Evolutionary conservation across 2,329 filamentous ascomycete species (phyloP), one percentile per base, ranked within the genome.

Genomic region (Xylaria sp.): DNA sequence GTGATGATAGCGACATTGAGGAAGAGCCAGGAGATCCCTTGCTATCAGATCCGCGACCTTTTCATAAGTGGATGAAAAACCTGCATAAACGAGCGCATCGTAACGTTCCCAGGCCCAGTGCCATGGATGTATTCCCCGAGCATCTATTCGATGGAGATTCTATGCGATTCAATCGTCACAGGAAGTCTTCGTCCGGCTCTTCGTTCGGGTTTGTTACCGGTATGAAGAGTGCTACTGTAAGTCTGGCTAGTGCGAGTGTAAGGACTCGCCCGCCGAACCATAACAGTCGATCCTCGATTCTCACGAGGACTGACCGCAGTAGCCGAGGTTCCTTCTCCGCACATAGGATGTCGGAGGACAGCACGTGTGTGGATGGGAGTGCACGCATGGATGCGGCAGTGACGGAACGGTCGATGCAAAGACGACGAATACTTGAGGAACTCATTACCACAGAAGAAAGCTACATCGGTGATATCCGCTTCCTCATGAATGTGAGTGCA

Each of bases 391-490:
- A 96, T 65, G 82, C 87, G 59, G 85, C 81, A 35, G 86, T 89
- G n/a, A 82, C 83, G 48, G 83, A 86, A 65, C 84, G 92, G 56
- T 84, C 91, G 1, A 74, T 89, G 18, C 89, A 92, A 68, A 84
- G 94, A 62, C 85, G 91, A 11, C 86, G 87, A 63, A 86, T 96
- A 46, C 75, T 97, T 42, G 90, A 94, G 70, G 94, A 97, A 75
- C 78, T 97, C 54, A 85, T 97, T 62, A 83, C 77, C 59, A 96
- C 92, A 0, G 94, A 97, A 73, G 89, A 94, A 71, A 85, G 88
- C 68, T 97, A 97, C 71, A 87, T 97, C 67, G 85, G 87, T 13
- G 93, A 96, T 68, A 75, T 97, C 59, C 91, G 91, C 67, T 91
- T 94, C 65, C 78, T 97, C 60, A 88, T 89, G 71, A 92, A 95